Conservation (phyloP, 169 alveolate species). For the Plasmodium yoelii region DNA sequence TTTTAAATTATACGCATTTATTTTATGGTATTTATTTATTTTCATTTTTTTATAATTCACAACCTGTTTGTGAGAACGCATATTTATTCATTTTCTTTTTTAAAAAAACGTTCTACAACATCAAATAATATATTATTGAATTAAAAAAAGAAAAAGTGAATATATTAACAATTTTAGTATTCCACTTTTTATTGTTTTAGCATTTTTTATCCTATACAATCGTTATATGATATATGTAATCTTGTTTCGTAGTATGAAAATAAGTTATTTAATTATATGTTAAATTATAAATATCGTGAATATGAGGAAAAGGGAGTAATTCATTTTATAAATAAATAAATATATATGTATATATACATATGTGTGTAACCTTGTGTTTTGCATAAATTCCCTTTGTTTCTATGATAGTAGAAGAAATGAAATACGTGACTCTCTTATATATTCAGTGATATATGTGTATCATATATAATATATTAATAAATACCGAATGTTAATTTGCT, state of each 20-base stretch:
- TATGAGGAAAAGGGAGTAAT: neutral
- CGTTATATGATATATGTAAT: neutral
- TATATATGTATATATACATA: neutral
- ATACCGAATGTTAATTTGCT: constrained; percentile 2
- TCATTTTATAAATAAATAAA: constrained; percentile 3
- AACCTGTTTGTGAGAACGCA: constrained; percentile 4
- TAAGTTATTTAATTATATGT: neutral
- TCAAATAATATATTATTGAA: neutral
- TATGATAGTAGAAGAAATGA: neutral
- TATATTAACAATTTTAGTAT: constrained; percentile 14
- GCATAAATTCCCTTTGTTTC: neutral
- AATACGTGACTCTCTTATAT: constrained; percentile 4
- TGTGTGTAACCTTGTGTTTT: neutral
- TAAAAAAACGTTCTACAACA: neutral
- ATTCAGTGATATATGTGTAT: constrained; percentile 11
- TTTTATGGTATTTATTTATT: neutral
- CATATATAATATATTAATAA: constrained; percentile 9
- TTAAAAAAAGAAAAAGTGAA: constrained; percentile 10
- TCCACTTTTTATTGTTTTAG: constrained; percentile 17
- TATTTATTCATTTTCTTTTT: constrained; percentile 1
- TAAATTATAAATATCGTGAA: neutral
- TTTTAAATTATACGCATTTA: constrained; percentile 7
- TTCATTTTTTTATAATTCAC: constrained; percentile 16
- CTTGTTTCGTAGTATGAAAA: neutral
- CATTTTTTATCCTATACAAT: neutral